These are phyloP conservation scores for Fistulinella prunicolor DNA, from an alignment of 768 basidiomycete species.

Conservation along the genomic window DNA sequence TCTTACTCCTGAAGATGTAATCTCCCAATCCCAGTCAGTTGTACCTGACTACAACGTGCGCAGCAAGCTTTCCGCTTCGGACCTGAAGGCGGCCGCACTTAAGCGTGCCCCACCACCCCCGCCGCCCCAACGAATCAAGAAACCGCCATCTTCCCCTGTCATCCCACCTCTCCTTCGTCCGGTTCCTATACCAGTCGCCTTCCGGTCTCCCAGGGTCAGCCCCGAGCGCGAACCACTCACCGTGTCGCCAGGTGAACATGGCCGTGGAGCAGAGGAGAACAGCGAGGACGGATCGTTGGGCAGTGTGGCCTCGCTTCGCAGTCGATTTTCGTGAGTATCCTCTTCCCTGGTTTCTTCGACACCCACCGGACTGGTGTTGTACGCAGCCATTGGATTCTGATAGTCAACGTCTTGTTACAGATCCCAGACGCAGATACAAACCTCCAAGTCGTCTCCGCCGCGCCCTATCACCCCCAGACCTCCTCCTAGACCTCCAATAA, in stretches of 20 bases:
- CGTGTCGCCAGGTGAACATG: background rate
- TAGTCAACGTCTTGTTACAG: slow-evolving; percentile 9
- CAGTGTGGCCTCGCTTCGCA: slow-evolving; percentile 43
- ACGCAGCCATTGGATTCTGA: background rate
- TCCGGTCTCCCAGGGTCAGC: slow-evolving; percentile 20
- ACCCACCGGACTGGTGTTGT: background rate
- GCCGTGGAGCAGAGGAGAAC: slow-evolving; percentile 7
- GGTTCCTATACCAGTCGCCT: slow-evolving; percentile 38
- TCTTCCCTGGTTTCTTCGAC: background rate
- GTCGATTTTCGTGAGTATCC: slow-evolving; percentile 48
- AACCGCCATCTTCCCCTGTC: slow-evolving; percentile 35
- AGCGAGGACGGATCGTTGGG: slow-evolving; percentile 14
- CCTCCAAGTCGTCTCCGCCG: slow-evolving; percentile 11
- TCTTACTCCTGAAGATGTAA: slow-evolving; percentile 18
- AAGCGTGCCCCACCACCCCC: slow-evolving; percentile 62
- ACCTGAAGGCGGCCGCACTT: slow-evolving; percentile 39
- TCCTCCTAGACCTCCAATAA: slow-evolving; percentile 10
- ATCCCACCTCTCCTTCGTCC: slow-evolving; percentile 54
- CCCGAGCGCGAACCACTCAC: slow-evolving; percentile 14
- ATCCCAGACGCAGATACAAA: background rate
- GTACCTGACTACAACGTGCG: slow-evolving; percentile 37
- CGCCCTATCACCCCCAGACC: slow-evolving; percentile 20
- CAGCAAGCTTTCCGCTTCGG: slow-evolving; percentile 51
- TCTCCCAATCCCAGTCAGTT: slow-evolving; percentile 18
- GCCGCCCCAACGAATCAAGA: slow-evolving; percentile 39